A percentile compares a stretch with the other conserved stretches of the same genome.
These are phyloP conservation scores for Prinsepia uniflora DNA, from an alignment of 306 rosid species.

Conservation along the genomic window DNA sequence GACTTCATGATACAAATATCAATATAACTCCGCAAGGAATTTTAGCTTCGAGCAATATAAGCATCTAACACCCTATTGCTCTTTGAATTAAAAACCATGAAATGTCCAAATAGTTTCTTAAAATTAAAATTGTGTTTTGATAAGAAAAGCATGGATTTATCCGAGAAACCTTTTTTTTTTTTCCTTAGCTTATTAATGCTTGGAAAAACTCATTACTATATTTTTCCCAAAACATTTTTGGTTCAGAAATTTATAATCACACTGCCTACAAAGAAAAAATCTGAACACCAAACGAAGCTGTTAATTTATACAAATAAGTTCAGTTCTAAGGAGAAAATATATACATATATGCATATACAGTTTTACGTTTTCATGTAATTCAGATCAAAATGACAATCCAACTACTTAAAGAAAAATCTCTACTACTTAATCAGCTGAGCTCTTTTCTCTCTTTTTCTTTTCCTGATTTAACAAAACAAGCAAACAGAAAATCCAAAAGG, in stretches of 20 bases:
- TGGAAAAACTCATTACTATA: neutral
- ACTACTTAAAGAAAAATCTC: neutral
- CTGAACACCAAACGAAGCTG: neutral
- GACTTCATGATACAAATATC: neutral
- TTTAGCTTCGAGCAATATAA: neutral
- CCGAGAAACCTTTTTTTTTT: neutral
- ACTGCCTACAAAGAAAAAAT: neutral
- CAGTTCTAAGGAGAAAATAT: neutral
- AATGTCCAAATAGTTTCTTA: neutral
- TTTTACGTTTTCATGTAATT: neutral
- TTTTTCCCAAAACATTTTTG: neutral
- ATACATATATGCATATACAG: neutral
- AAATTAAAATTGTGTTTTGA: neutral
- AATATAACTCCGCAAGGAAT: neutral
- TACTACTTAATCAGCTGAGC: constrained; percentile 2
- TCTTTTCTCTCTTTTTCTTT: neutral
- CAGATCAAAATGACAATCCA: constrained; percentile 10
- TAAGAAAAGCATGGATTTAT: neutral
- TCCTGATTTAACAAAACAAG: neutral
- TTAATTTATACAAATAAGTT: neutral
- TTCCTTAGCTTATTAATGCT: neutral
- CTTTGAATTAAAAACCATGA: neutral
- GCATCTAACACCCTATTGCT: neutral
- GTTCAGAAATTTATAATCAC: neutral
- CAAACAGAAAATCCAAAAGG: neutral